Percentiles rank a stretch among this genome's conserved stretches.
phyloP scores from a whole-genome alignment of 805 yeast species.

The Suhomyces sp. region DNA sequence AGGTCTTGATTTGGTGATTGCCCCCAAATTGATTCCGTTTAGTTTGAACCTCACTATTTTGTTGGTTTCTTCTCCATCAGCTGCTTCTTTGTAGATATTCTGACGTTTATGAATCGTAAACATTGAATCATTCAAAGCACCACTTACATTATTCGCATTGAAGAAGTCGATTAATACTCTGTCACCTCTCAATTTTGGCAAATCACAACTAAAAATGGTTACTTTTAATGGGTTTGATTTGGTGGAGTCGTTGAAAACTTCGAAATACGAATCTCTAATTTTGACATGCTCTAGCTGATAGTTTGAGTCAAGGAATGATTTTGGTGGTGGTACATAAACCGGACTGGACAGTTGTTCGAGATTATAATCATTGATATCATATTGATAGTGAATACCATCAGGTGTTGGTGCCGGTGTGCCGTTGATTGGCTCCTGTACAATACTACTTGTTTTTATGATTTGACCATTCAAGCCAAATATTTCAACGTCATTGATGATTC shows the following conservation, averaged over 20 bases:
- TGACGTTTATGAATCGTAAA: slow-evolving; percentile 78
- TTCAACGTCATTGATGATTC: slow-evolving; percentile 48
- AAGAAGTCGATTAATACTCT: slow-evolving; percentile 64
- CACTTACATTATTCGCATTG: slow-evolving; percentile 68
- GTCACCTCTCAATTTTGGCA: slow-evolving; percentile 57
- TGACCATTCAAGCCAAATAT: slow-evolving; percentile 48
- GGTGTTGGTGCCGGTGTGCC: neutral
- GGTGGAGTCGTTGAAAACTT: slow-evolving; percentile 27
- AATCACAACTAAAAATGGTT: slow-evolving; percentile 61
- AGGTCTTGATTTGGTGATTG: slow-evolving; percentile 25
- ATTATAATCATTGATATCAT: slow-evolving; percentile 27
- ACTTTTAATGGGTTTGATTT: slow-evolving; percentile 41
- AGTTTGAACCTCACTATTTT: slow-evolving; percentile 37
- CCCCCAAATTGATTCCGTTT: slow-evolving; percentile 40
- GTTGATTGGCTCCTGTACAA: slow-evolving; percentile 8
- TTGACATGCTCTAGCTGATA: slow-evolving; percentile 38
- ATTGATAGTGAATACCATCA: slow-evolving; percentile 24
- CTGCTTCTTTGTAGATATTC: slow-evolving; percentile 26
- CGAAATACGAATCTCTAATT: slow-evolving; percentile 51
- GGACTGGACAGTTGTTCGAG: slow-evolving; percentile 12
- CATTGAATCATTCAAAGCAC: slow-evolving; percentile 70
- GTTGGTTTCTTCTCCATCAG: slow-evolving; percentile 23
- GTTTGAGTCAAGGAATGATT: slow-evolving; percentile 26
- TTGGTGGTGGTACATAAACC: neutral
- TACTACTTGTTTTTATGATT: slow-evolving; percentile 12